These are phyloP conservation scores for Xylaria venustula DNA, from an alignment of 495 filamentous ascomycete genomes.

Conservation along the genomic window DNA sequence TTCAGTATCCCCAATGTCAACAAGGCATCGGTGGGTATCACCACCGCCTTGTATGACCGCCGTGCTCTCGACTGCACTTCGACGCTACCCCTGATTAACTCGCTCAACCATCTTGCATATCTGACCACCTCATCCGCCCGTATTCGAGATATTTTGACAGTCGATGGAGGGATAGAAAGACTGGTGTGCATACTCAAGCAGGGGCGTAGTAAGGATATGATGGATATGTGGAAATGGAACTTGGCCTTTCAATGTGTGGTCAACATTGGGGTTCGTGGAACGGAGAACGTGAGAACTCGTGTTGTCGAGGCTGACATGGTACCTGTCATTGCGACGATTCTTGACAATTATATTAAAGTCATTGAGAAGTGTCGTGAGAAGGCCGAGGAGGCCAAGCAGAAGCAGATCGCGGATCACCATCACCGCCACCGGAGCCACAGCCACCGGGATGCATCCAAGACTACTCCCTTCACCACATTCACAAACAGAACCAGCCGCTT, in stretches of 20 bases:
- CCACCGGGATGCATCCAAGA: constrained; percentile 44
- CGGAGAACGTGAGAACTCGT: constrained; percentile 86
- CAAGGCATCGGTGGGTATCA: constrained; percentile 99
- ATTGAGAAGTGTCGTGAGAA: constrained; percentile 86
- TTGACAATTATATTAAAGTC: constrained; percentile 97
- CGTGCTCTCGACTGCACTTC: constrained; percentile 97
- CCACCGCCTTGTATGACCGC: constrained; percentile 95
- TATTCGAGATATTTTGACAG: constrained; percentile 94
- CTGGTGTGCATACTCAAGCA: constrained; percentile 97
- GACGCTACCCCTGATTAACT: constrained; percentile 95
- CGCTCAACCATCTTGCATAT: constrained; percentile 95
- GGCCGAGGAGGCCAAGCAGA: constrained; percentile 65
- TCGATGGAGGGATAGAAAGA: constrained; percentile 96
- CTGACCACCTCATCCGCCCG: constrained; percentile 97
- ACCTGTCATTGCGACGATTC: constrained; percentile 96
- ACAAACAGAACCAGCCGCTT: constrained; percentile 48
- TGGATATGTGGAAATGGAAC: constrained; percentile 99
- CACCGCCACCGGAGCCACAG: constrained; percentile 42
- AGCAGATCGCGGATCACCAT: constrained; percentile 41
- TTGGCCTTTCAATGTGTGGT: constrained; percentile 97
- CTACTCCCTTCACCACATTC: constrained; percentile 46
- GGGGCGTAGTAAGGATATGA: constrained; percentile 92
- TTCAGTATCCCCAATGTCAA: constrained; percentile 99
- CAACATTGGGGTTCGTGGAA: constrained; percentile 95
- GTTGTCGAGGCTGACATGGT: constrained; percentile 99